These are phyloP conservation scores for Adenanthera pavonina DNA, from an alignment of 306 rosid species.

Conservation along the genomic window DNA sequence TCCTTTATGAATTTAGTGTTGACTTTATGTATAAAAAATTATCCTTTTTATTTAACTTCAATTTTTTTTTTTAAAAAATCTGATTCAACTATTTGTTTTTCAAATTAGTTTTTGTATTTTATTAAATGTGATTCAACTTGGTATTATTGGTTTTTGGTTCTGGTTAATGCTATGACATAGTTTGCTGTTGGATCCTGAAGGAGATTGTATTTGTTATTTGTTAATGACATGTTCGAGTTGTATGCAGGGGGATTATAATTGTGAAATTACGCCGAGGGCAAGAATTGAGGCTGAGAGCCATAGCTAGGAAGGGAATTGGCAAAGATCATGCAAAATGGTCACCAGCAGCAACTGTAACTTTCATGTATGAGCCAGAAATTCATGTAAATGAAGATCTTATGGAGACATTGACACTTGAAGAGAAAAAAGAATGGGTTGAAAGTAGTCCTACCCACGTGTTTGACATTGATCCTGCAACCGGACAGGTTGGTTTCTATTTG, in stretches of 20 bases:
- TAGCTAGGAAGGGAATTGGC: slow-evolving; percentile 96
- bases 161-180: not conserved
- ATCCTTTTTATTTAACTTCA: too few species aligned
- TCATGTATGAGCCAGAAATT: slow-evolving; percentile 94
- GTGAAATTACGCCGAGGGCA: slow-evolving; percentile 91
- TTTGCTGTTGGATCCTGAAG: slow-evolving; percentile 36
- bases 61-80: too few species aligned
- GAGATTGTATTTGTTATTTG: slow-evolving; percentile 77
- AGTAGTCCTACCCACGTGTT: slow-evolving; percentile 92
- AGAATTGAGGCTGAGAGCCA: slow-evolving; percentile 93
- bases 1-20: too few species aligned
- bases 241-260: slow-evolving; percentile 83
- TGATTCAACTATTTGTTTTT: not conserved
- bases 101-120: not conserved
- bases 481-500: slow-evolving; percentile 64
- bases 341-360: slow-evolving; percentile 94
- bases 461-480: slow-evolving; percentile 71
- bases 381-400: slow-evolving; percentile 88
- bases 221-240: slow-evolving; percentile 19
- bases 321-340: slow-evolving; percentile 99
- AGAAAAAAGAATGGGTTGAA: slow-evolving; percentile 83
- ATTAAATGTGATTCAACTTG: not conserved
- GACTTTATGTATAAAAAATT: too few species aligned
- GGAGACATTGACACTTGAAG: slow-evolving; percentile 81
- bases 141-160: not conserved